Base-by-base conservation (phyloP, 176 grass and related monocot species). In the Tillandsia leiboldiana region DNA sequence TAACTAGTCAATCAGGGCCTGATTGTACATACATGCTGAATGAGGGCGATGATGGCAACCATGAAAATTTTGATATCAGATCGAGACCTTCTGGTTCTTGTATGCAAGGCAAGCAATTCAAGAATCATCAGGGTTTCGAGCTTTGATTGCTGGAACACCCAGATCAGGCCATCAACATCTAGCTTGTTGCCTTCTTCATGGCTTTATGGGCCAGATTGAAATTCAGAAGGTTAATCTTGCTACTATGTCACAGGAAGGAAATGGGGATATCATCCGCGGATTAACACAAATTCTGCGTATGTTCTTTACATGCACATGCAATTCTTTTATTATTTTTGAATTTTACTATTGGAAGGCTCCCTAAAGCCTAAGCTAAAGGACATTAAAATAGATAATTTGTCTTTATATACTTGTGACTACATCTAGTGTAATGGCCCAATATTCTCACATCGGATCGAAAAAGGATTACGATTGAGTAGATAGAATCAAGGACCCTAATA, bases 181-280 rank as follows among this genome's bases (percentile, higher is more conserved):
- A 65, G 84, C 79, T 63, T 81, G 81, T 74, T 92, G 86, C 67
- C 77, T 97, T 79, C 73, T 97, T 63, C 86, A 92, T 86, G 94
- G 86, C 68, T 97, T 90, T 78, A 68, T 64, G 63, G 89, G 94
- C 23, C 89, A 97, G 78, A 71, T 85, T 75, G 82, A 85, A 79
- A 87, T 92, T 78, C 79, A 90, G 73, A 97, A 97, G 68, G 64
- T 97, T 86, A 87, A 92, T 83, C 82, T 97, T 80, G 86, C 89
- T 57, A 92, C 89, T 62, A 90, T 92, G 84, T 88, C 87, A 48
- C 84, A 87, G 27, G 94, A 97, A 68, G 93, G 94, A 81, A 84
- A 87, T 77, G 89, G 94, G 67, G 94, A 97, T 83, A 85, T 84
- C 18, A 80, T 97, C 83, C 80, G 63, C 77, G 93, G 93, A 59